Conservation (phyloP, 441 rosid species). For the Isatis lusitanica region DNA sequence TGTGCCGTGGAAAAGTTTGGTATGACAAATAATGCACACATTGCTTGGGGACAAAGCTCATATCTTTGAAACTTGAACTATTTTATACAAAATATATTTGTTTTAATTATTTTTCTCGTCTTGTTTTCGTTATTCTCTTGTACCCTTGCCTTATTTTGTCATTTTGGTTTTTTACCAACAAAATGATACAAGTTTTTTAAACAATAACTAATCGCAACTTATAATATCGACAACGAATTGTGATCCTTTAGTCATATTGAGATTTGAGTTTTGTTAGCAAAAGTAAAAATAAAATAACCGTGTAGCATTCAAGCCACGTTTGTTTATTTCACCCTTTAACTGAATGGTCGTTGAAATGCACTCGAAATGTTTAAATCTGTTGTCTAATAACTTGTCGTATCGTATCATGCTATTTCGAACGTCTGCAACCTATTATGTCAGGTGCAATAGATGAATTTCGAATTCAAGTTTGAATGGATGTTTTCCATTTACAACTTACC, state of each 20-base stretch:
- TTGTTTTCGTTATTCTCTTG: background rate
- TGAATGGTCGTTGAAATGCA: background rate
- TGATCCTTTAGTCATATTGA: background rate
- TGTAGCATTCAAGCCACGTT: background rate
- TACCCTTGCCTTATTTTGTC: background rate
- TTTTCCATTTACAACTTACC: background rate
- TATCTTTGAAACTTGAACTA: conserved; percentile 25
- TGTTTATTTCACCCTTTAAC: background rate
- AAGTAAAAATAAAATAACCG: background rate
- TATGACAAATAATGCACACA: conserved; percentile 28
- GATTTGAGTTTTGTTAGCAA: background rate
- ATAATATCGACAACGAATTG: background rate
- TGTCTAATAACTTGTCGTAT: background rate
- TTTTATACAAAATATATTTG: background rate
- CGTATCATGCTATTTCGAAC: background rate
- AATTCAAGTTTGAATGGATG: background rate
- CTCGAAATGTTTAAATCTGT: background rate
- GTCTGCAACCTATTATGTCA: background rate
- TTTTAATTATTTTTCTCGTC: background rate
- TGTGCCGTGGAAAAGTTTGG: conserved; percentile 39
- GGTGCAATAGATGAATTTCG: background rate
- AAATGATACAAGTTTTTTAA: background rate
- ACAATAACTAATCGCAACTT: background rate
- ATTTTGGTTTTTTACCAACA: background rate
- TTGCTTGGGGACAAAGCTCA: conserved; percentile 39